Percentiles rank a stretch among this genome's conserved stretches.
These are phyloP conservation scores for Drechslera avenae DNA, from an alignment of 2,329 filamentous ascomycete species.

Conservation along the genomic window DNA sequence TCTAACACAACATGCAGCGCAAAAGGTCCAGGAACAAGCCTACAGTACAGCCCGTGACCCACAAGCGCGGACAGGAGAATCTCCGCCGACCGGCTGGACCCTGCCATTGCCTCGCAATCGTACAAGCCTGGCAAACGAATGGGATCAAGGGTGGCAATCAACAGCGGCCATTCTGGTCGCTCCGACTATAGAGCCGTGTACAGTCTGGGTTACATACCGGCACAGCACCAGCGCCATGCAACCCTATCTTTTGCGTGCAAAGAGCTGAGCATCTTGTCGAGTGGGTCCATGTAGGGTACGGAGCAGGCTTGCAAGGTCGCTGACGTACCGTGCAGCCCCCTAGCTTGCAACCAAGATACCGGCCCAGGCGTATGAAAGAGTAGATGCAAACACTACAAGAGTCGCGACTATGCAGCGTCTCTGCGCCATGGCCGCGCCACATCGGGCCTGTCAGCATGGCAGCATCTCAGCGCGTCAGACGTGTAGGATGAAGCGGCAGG, in stretches of 20 bases:
- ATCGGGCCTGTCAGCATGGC: neutral
- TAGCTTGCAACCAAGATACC: constrained; percentile 9
- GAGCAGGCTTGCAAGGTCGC: constrained; percentile 5
- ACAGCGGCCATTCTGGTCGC: neutral
- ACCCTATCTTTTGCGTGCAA: neutral
- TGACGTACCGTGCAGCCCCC: constrained; percentile 18
- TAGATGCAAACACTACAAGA: constrained; percentile 1
- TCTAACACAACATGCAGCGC: too few relatives aligned
- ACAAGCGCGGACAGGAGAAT: constrained; percentile 5
- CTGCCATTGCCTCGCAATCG: constrained; percentile 8
- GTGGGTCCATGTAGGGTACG: constrained; percentile 10
- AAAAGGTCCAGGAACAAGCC: constrained; percentile 14
- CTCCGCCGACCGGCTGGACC: constrained; percentile 1
- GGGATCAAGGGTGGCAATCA: neutral
- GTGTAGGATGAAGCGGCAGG: too few relatives aligned
- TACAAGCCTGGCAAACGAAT: constrained; percentile 1
- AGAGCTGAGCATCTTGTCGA: constrained; percentile 2
- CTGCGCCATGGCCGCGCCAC: too few relatives aligned
- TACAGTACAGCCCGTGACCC: constrained; percentile 8
- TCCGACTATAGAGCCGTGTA: neutral
- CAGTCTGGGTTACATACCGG: constrained; percentile 3
- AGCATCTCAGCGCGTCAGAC: neutral
- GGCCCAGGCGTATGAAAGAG: neutral
- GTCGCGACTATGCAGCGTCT: neutral
- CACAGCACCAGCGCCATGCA: constrained; percentile 7